Conservation (phyloP, 148 eudicot genomes). For the Agrostemma githago region DNA sequence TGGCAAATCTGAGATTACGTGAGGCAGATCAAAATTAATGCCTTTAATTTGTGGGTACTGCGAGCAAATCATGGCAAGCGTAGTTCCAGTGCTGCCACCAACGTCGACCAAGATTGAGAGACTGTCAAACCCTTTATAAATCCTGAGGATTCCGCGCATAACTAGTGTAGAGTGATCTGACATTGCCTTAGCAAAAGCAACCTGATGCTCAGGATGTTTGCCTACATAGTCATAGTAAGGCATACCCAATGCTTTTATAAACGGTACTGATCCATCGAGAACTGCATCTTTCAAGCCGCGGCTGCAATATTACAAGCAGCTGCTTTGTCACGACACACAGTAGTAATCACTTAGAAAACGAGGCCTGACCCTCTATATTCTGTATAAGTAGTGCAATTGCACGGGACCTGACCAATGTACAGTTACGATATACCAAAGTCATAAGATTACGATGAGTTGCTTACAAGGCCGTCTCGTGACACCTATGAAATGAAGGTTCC, state of each 20-base stretch:
- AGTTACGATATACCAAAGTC: too few species aligned
- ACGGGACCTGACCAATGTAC: too few species aligned
- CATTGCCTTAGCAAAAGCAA: conserved; percentile 60
- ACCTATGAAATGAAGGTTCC: not conserved
- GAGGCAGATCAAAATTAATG: conserved; percentile 69
- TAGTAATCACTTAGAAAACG: too few species aligned
- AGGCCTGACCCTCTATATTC: too few species aligned
- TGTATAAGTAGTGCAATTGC: too few species aligned
- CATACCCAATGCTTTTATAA: conserved; percentile 77
- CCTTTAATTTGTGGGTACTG: conserved; percentile 70
- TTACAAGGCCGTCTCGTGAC: not conserved
- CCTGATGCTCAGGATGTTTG: conserved; percentile 55
- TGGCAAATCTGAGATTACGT: conserved; percentile 61
- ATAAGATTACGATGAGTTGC: not conserved
- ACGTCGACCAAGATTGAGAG: conserved; percentile 55
- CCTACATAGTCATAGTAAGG: conserved; percentile 63
- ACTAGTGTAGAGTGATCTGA: conserved; percentile 63
- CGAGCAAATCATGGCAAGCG: conserved; percentile 54
- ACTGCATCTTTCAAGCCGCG: conserved; percentile 64
- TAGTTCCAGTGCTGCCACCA: conserved; percentile 73
- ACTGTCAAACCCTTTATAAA: conserved; percentile 58
- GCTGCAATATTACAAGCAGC: conserved; percentile 27
- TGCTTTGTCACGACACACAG: not conserved
- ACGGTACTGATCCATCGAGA: conserved; percentile 67
- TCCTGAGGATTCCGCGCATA: conserved; percentile 58